Evolutionary conservation across 148 eudicot genomes (phyloP), one percentile per base, ranked within the genome.

Genomic region (Linanthus parryae): DNA sequence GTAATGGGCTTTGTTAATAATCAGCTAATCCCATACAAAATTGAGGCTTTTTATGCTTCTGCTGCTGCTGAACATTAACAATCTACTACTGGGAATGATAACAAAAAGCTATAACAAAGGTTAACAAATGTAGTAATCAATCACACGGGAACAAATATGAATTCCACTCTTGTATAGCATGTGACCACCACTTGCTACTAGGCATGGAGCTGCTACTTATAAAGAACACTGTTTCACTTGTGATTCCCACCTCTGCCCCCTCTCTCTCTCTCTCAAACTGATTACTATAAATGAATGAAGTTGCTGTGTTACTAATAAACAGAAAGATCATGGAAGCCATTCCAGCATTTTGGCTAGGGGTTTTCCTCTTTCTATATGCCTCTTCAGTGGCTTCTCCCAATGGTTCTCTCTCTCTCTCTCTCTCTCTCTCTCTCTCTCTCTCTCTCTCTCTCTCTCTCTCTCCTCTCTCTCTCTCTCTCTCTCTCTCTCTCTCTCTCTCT

Each of bases 171-270:
- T 25, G 29, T 45, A 15, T 35, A 35, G 30, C 54, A 45, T 62
- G 59, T 54, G 59, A 62, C 34, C 18, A 48, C 33, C 41, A 18
- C 30, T 21, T 7, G 8, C 9, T 5, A 37, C 22, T 46, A 52
- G 45, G 22, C 25, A 52, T 25, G 50, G 44, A 43, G 36, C 44
- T 49, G 29, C 12, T 52, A 12, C 47, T 9, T 30, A 1, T 15
- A 44, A 8, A 26, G 11, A 47, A 17, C 51, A 54, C 66, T 62
- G 58, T 62, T 53, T 39, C 50, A 51, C 66, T 27, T 62, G 66
- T 62, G 66, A 62, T 7, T 17, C 8, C 28, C 46, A 15, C 40
- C 15, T 1, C 17, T 15, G 17, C 4, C 22, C 34, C 27, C 12
- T 18, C 42, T 35, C 31, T 15, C n/a, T 38, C 45, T 14, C 23